Percentiles rank a stretch among this genome's conserved stretches.
These are phyloP conservation scores for Pestalotiopsis sp. DNA, from an alignment of 2,329 filamentous ascomycete genomes.

Conservation along the genomic window DNA sequence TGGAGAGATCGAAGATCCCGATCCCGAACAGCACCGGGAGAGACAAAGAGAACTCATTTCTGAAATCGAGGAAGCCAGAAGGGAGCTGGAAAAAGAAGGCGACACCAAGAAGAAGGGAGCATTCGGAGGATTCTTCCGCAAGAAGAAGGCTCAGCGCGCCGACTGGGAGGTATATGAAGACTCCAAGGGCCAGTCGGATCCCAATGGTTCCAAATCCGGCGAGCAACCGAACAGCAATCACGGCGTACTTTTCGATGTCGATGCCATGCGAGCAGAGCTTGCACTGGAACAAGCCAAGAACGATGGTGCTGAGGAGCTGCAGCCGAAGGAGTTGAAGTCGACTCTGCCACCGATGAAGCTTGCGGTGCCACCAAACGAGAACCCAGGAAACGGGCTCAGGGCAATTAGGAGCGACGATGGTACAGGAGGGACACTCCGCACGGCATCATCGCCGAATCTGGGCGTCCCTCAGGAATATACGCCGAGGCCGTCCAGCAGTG, in stretches of 20 bases:
- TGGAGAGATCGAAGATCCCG: slow-evolving; percentile 93
- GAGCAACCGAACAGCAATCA: slow-evolving; percentile 55
- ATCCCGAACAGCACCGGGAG: slow-evolving; percentile 88
- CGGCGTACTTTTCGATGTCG: slow-evolving; percentile 88
- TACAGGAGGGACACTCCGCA: slow-evolving; percentile 25
- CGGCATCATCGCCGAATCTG: slow-evolving; percentile 24
- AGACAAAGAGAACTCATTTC: slow-evolving; percentile 91
- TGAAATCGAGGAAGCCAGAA: slow-evolving; percentile 93
- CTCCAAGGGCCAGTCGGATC: slow-evolving; percentile 40
- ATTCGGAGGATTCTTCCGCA: slow-evolving; percentile 75
- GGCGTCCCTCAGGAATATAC: slow-evolving; percentile 27
- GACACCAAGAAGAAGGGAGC: slow-evolving; percentile 61
- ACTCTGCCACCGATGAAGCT: slow-evolving; percentile 91
- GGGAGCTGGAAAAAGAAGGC: slow-evolving; percentile 77
- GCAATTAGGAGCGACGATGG: slow-evolving; percentile 51
- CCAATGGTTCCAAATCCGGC: slow-evolving; percentile 35
- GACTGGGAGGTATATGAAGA: slow-evolving; percentile 96
- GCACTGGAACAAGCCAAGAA: slow-evolving; percentile 67
- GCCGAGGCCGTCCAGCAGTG: slow-evolving; percentile 27
- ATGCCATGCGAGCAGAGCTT: slow-evolving; percentile 87
- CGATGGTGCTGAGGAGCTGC: slow-evolving; percentile 40
- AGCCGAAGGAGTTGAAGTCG: slow-evolving; percentile 81
- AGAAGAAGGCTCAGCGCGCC: slow-evolving; percentile 79
- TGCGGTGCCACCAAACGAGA: slow-evolving; percentile 47
- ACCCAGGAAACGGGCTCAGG: slow-evolving; percentile 38